Evolutionary conservation across 371 early-diverging fungal species (phyloP).

Genomic region (Mucor lusitanicus): DNA sequence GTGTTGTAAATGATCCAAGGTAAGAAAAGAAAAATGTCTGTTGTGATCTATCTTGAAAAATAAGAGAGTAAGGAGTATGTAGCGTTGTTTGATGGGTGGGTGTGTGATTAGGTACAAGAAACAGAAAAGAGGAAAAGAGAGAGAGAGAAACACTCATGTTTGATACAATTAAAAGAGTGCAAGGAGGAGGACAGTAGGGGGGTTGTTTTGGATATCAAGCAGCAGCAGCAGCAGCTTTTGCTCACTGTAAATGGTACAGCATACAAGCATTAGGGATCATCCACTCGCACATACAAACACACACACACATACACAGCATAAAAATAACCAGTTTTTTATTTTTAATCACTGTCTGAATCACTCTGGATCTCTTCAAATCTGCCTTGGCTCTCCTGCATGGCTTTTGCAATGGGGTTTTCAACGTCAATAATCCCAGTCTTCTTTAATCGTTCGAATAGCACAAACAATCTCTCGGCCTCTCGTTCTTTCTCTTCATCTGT

Average conservation of each 20-base stretch:
- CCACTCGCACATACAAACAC: background rate
- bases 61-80: background rate
- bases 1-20: background rate
- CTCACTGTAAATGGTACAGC: background rate
- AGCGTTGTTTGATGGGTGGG: background rate
- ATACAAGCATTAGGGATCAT: background rate
- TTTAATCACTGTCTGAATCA: constrained; percentile 16
- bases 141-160: background rate
- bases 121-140: background rate
- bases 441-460: constrained; percentile 90
- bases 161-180: background rate
- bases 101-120: background rate
- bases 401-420: constrained; percentile 65
- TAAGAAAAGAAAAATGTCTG: background rate
- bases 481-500: constrained; percentile 95
- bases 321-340: background rate
- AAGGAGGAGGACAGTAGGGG: background rate
- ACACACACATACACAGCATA: background rate
- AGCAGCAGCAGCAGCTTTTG: background rate
- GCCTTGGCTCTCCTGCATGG: constrained; percentile 41
- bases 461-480: constrained; percentile 91
- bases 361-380: constrained; percentile 32
- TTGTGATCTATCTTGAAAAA: constrained; percentile 6
- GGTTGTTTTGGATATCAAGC: background rate
- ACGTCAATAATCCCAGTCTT: constrained; percentile 86